Conservation (phyloP, 345 rosid species). For the Gossypium thurberi region DNA sequence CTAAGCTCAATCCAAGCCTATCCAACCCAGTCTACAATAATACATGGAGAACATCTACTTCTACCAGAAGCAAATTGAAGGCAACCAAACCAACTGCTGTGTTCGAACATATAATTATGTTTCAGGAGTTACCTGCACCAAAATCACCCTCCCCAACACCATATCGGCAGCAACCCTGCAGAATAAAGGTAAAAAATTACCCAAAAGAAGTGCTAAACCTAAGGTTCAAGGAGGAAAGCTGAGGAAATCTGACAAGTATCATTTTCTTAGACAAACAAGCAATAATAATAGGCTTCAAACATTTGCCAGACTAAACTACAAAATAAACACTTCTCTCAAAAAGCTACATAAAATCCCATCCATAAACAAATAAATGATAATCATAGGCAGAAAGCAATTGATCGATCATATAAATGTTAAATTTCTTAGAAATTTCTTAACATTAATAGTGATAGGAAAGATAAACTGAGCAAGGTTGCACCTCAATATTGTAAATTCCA, state of each 20-base stretch:
- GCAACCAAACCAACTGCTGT: background rate
- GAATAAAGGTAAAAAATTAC: slow-evolving; percentile 12
- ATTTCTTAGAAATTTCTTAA: background rate
- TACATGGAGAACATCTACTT: background rate
- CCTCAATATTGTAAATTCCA: slow-evolving; percentile 96
- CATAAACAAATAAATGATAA: background rate
- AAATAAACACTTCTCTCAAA: background rate
- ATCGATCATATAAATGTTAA: background rate
- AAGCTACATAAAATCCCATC: background rate
- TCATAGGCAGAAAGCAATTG: background rate
- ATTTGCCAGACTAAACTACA: background rate
- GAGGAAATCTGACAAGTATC: background rate
- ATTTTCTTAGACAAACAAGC: background rate
- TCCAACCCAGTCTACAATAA: background rate
- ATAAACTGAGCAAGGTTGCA: slow-evolving; percentile 7
- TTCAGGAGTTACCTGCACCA: slow-evolving; percentile 50
- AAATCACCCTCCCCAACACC: slow-evolving; percentile 44
- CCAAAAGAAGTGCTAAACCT: background rate
- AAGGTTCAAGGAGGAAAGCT: background rate
- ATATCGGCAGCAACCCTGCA: slow-evolving; percentile 84
- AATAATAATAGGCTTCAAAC: background rate
- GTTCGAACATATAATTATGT: background rate
- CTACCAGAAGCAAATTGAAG: background rate
- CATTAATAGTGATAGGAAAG: background rate
- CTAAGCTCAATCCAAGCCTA: background rate